These are phyloP conservation scores for Secale cereale DNA, from an alignment of 176 grass and related monocot genomes.

Conservation along the genomic window DNA sequence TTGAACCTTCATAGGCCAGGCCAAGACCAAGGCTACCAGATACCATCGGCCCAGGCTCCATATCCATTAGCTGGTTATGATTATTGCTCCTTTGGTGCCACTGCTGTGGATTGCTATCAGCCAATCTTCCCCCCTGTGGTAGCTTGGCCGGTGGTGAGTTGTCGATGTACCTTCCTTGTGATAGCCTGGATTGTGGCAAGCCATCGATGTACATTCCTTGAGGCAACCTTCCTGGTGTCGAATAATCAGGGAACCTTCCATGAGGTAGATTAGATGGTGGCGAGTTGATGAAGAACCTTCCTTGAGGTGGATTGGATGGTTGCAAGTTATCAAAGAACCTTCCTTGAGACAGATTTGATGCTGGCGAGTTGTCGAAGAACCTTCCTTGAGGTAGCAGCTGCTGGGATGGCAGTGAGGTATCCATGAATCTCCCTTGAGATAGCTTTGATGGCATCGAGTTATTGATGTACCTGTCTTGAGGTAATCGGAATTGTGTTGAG, in stretches of 20 bases:
- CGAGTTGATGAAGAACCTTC: not conserved
- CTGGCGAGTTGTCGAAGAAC: not conserved
- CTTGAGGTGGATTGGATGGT: not conserved
- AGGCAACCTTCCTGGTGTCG: not conserved
- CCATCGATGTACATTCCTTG: conserved; percentile 5
- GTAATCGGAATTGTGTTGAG: not conserved
- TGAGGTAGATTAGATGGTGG: not conserved
- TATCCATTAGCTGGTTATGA: conserved; percentile 29
- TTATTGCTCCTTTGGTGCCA: conserved; percentile 31
- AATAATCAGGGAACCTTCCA: not conserved
- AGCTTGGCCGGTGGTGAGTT: not conserved
- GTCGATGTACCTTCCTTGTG: conserved; percentile 9
- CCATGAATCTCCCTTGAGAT: conserved; percentile 19
- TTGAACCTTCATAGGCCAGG: conserved; percentile 39
- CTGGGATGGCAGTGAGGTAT: not conserved
- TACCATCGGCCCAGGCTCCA: conserved; percentile 43
- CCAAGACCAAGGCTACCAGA: conserved; percentile 36
- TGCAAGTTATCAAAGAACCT: not conserved
- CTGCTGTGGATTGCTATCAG: not conserved
- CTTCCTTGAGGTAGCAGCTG: conserved; percentile 11
- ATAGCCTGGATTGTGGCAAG: not conserved
- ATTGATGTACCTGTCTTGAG: conserved; percentile 12
- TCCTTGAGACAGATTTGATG: conserved; percentile 17
- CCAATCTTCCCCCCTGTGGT: not conserved
- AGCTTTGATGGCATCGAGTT: not conserved